Conservation (phyloP, 306 rosid genomes). For the Ormosia emarginata region DNA sequence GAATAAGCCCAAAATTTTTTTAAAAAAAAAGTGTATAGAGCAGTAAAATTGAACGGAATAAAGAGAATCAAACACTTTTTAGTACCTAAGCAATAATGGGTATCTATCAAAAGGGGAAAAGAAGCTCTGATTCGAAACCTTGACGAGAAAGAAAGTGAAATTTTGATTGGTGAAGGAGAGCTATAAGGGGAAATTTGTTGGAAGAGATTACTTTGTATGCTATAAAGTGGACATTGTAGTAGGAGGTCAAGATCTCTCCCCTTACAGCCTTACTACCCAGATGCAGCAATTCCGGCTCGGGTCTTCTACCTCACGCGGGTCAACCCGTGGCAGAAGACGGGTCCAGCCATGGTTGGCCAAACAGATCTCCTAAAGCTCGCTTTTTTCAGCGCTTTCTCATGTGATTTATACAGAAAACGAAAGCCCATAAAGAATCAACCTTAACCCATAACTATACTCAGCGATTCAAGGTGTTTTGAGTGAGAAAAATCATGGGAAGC, state of each 20-base stretch:
- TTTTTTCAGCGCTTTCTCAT: too few species aligned
- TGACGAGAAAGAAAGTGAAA: slow-evolving; percentile 18
- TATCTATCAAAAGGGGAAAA: slow-evolving; percentile 38
- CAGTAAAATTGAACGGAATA: slow-evolving; percentile 18
- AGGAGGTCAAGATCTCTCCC: slow-evolving; percentile 39
- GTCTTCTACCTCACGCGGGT: too few species aligned
- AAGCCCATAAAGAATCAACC: too few species aligned
- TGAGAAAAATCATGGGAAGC: too few species aligned
- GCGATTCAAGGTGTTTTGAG: too few species aligned
- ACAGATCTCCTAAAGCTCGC: too few species aligned
- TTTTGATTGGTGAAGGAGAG: slow-evolving; percentile 24
- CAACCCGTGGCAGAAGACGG: too few species aligned
- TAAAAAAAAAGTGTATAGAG: neutral
- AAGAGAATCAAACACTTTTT: slow-evolving; percentile 27
- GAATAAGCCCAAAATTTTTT: too few species aligned
- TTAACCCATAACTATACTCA: too few species aligned
- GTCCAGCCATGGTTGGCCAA: too few species aligned
- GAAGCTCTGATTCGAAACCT: slow-evolving; percentile 31
- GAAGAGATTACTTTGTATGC: slow-evolving; percentile 26
- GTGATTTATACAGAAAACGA: too few species aligned
- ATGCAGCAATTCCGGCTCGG: too few species aligned
- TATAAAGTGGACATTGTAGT: slow-evolving; percentile 39
- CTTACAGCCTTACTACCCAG: neutral
- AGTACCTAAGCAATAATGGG: slow-evolving; percentile 25
- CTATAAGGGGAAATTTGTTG: slow-evolving; percentile 9